Percentiles rank a stretch among this genome's conserved stretches.
phyloP scores from a whole-genome alignment of 306 rosid genomes.

The Inga leiocalycina region DNA sequence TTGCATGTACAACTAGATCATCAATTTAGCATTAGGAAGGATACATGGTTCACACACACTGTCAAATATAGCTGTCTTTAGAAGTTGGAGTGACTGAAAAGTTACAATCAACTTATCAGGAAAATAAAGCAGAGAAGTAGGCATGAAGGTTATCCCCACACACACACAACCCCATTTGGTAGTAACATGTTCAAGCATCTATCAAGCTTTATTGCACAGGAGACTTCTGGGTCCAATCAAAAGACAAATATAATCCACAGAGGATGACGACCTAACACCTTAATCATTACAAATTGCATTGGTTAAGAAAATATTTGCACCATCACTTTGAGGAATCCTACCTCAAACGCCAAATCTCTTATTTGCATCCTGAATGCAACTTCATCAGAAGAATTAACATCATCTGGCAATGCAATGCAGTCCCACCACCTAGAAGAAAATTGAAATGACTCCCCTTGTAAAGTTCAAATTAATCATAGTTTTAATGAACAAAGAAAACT shows the following conservation, averaged over 20 bases:
- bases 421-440: conserved; percentile 92
- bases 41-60: conserved; percentile 87
- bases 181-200: neutral
- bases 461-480: conserved; percentile 25
- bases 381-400: conserved; percentile 76
- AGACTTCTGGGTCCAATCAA: neutral
- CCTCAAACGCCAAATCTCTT: conserved; percentile 81
- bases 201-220: neutral
- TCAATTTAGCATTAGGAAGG: conserved; percentile 51
- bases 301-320: conserved; percentile 9
- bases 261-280: neutral
- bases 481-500: too few species aligned
- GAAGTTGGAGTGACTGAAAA: conserved; percentile 89
- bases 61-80: conserved; percentile 78
- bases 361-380: conserved; percentile 75
- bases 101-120: conserved; percentile 39
- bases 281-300: neutral
- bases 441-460: conserved; percentile 22
- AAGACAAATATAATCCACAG: neutral
- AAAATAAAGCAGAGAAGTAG: conserved; percentile 28
- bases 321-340: conserved; percentile 42
- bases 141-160: neutral
- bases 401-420: conserved; percentile 86
- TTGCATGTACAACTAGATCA: conserved; percentile 33
- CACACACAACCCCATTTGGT: neutral